Evolutionary conservation across 768 basidiomycete species (phyloP).

Genomic region (Boletus edulis): DNA sequence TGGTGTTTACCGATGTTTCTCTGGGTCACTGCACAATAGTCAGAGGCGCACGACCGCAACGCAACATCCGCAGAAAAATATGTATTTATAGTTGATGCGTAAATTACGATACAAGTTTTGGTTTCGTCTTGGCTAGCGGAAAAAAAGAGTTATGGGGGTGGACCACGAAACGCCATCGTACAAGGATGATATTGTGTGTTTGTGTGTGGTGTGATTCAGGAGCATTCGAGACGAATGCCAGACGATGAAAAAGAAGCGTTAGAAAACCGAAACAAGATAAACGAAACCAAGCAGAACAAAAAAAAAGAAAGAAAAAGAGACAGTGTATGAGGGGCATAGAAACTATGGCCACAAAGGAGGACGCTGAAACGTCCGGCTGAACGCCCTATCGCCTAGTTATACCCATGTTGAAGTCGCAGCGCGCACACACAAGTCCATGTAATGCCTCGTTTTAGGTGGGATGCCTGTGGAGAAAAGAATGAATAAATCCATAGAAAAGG

Average conservation of each 20-base stretch:
- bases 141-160: not conserved
- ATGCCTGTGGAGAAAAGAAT: constrained; percentile 33
- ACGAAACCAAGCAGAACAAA: constrained; percentile 20
- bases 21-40: no score
- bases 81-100: constrained; percentile 34
- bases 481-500: constrained; percentile 30
- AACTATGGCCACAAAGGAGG: not conserved
- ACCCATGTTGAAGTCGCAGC: constrained; percentile 9
- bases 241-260: not conserved
- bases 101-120: constrained; percentile 29
- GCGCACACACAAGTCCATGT: constrained; percentile 17
- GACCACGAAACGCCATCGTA: constrained; percentile 15
- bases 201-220: not conserved
- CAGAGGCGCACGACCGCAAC: no score
- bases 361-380: not conserved
- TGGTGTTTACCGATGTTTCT: no score
- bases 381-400: constrained; percentile 8
- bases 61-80: constrained; percentile 3
- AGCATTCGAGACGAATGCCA: not conserved
- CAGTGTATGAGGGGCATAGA: constrained; percentile 6
- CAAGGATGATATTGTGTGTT: constrained; percentile 7
- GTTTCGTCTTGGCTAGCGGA: constrained; percentile 16
- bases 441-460: constrained; percentile 17
- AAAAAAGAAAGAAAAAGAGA: not conserved
- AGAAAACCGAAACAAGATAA: constrained; percentile 7